These are phyloP conservation scores for Cyathus olla DNA, from an alignment of 1,284 basidiomycete genomes.

Conservation along the genomic window DNA sequence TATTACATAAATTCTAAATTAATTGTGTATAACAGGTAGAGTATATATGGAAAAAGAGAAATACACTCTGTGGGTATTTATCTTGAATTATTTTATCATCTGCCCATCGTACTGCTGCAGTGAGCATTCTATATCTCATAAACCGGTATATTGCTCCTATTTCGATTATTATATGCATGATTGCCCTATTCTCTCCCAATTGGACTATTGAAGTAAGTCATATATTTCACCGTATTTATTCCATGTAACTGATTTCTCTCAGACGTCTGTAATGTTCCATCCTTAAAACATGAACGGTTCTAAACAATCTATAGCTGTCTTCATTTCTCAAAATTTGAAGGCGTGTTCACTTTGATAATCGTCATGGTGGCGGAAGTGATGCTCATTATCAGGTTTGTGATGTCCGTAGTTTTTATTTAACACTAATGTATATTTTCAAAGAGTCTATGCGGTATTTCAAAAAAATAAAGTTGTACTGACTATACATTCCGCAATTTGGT, in stretches of 20 bases:
- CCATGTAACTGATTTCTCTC: background rate
- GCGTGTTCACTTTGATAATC: background rate
- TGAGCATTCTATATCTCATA: background rate
- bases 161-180: background rate
- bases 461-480: background rate
- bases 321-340: background rate
- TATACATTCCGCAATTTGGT: background rate
- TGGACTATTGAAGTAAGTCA: background rate
- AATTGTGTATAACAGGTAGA: background rate
- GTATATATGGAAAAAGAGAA: background rate
- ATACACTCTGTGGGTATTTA: background rate
- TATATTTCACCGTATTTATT: background rate
- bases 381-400: background rate
- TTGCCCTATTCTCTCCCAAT: background rate
- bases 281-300: background rate
- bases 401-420: background rate
- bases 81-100: background rate
- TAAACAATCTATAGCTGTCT: background rate
- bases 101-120: background rate
- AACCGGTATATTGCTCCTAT: background rate
- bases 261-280: background rate
- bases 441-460: background rate
- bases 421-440: background rate
- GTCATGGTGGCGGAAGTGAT: constrained; percentile 1
- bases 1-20: background rate